Base-by-base conservation (phyloP, 2,329 filamentous ascomycete species). In the Tolypocladium sp. region DNA sequence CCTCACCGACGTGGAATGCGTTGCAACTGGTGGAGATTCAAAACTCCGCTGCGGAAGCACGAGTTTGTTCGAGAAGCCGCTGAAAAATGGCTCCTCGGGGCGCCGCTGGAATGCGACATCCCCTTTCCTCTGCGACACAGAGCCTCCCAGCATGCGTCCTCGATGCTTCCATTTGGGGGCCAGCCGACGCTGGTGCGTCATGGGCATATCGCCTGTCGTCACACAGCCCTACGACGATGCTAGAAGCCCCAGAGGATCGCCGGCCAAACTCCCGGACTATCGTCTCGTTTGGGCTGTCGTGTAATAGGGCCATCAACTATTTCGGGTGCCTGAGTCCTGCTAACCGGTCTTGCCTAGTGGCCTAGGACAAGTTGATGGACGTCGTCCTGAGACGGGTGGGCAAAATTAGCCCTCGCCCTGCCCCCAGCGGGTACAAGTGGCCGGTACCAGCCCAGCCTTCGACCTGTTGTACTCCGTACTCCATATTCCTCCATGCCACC, bases 21-120 rank as follows among this genome's bases (percentile, higher is more conserved):
- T n/a, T 25, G 56, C 38, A 27, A 54, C n/a, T 40, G 58, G 58
- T 30, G n/a, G 54, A 51, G 37, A 27, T 49, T 52, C 53, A 22
- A 7, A 42, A 25, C 41, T 44, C 33, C 30, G 53, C 30, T 20
- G 53, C 58, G 15, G 38, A 17, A 27, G 38, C 38, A 42, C 35
- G 57, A 44, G 22, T 46, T 33, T 57, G 58, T 59, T 59, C 58
- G 58, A 59, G 58, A 59, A 57, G 58, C 38, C 35, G 41, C 38
- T 22, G 13, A 46, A 30, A 35, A 41, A 12, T n/a, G 40, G 42
- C 20, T 35, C 15, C 35, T 44, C 8, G 38, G n/a, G 20, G 30
- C 38, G 57, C 44, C 13, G 57, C 53, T 56, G 57, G 42, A 46
- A 51, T 41, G 53, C n/a, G 41, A 42, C 57, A 35, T 22, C 20